A percentile compares a stretch with the other conserved stretches of the same genome.
These are phyloP conservation scores for Malus domestica DNA, from an alignment of 306 rosid genomes.

Conservation along the genomic window DNA sequence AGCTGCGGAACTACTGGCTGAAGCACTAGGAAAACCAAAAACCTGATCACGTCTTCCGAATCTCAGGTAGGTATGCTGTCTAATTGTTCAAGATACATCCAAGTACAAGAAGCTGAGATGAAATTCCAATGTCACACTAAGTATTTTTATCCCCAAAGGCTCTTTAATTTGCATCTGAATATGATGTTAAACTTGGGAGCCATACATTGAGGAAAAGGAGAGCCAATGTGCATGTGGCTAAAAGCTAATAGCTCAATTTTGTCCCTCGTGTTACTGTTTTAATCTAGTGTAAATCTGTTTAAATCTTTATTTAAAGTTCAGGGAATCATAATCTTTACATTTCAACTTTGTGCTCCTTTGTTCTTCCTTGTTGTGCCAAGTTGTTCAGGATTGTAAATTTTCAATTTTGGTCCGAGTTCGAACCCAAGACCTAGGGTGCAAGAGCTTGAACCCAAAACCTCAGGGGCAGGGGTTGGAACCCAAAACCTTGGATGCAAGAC, in stretches of 20 bases:
- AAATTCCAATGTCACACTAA: neutral
- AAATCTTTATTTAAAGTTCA: neutral
- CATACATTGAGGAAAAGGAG: neutral
- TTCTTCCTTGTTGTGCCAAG: neutral
- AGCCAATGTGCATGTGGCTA: neutral
- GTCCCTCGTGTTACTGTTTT: neutral
- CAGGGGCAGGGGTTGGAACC: too few relatives aligned
- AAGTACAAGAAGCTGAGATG: neutral
- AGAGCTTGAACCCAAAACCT: too few relatives aligned
- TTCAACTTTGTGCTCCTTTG: neutral
- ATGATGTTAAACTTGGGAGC: neutral
- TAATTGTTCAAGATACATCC: neutral
- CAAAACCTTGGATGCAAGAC: too few relatives aligned
- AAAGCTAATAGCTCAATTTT: neutral
- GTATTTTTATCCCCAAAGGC: neutral
- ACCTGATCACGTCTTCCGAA: neutral
- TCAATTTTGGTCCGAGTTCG: too few relatives aligned
- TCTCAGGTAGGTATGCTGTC: conserved; percentile 1
- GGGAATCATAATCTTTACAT: neutral
- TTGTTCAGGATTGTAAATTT: neutral
- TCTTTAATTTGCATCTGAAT: neutral
- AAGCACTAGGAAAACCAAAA: conserved; percentile 44
- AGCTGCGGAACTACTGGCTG: conserved; percentile 95
- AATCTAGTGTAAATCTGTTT: too few relatives aligned
- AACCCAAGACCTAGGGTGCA: too few relatives aligned